phyloP scores from a whole-genome alignment of 139 green algal species.

The Picochlorum sp. region DNA sequence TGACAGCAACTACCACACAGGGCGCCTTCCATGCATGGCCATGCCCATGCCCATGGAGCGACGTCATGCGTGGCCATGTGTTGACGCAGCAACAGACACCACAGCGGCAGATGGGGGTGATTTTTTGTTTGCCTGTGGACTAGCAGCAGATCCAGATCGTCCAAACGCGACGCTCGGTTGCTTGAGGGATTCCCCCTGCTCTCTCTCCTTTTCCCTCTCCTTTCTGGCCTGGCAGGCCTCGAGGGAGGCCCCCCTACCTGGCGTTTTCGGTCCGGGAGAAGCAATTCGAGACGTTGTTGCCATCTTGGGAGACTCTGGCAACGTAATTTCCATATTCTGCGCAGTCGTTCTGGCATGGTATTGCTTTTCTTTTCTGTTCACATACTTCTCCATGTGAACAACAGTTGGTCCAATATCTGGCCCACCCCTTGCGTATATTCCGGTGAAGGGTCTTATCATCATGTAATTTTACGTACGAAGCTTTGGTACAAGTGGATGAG shows the following conservation, averaged over 20 bases:
- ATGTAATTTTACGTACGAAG: neutral
- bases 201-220: neutral
- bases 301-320: constrained; percentile 1
- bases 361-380: neutral
- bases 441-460: neutral
- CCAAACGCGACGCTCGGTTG: neutral
- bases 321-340: neutral
- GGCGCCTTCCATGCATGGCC: too few species aligned
- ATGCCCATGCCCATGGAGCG: too few species aligned
- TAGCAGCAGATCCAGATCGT: too few species aligned
- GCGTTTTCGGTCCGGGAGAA: neutral
- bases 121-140: too few species aligned
- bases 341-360: too few species aligned
- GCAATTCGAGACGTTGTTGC: neutral
- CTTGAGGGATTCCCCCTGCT: neutral
- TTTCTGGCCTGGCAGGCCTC: neutral
- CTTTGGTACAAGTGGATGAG: neutral
- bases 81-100: too few species aligned
- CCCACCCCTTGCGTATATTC: constrained; percentile 3
- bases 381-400: neutral
- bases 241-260: neutral
- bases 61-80: too few species aligned
- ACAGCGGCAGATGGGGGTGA: too few species aligned
- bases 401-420: neutral
- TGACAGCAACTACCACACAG: too few species aligned